These are phyloP conservation scores for Mycena albidolilacea DNA, from an alignment of 768 basidiomycete genomes.

Conservation along the genomic window DNA sequence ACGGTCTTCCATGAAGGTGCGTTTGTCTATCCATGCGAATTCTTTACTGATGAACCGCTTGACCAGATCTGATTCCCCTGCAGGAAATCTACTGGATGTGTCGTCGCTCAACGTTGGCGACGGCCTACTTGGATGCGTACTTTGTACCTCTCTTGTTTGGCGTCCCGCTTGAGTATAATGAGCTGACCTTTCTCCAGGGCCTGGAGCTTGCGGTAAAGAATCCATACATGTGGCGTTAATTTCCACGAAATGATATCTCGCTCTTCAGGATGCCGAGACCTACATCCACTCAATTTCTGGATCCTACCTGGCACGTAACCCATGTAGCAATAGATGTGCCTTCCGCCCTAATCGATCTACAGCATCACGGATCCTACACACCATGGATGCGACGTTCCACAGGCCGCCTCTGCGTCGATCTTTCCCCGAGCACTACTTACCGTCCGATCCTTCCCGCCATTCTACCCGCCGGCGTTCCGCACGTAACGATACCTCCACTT, in stretches of 20 bases:
- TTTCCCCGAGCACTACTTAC: slow-evolving; percentile 10
- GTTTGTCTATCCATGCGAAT: not conserved
- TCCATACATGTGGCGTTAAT: not conserved
- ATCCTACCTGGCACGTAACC: not conserved
- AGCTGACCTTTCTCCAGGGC: not conserved
- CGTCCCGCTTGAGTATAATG: too few relatives aligned
- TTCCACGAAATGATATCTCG: not conserved
- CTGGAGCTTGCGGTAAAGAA: not conserved
- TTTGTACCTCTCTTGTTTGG: not conserved
- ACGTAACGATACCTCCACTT: slow-evolving; percentile 14
- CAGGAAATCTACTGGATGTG: slow-evolving; percentile 22
- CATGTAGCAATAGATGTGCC: too few relatives aligned
- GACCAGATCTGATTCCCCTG: slow-evolving; percentile 9
- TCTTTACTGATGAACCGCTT: too few relatives aligned
- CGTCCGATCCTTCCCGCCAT: slow-evolving; percentile 1
- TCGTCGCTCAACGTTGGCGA: slow-evolving; percentile 13
- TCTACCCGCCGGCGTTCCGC: slow-evolving; percentile 7
- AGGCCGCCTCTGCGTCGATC: slow-evolving; percentile 24
- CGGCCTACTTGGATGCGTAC: slow-evolving; percentile 18
- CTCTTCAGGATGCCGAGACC: slow-evolving; percentile 7
- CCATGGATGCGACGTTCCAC: slow-evolving; percentile 19
- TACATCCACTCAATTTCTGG: slow-evolving; percentile 18
- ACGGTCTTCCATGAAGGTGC: slow-evolving; percentile 23
- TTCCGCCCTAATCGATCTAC: not conserved
- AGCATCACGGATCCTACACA: slow-evolving; percentile 24